A percentile compares a stretch with the other conserved stretches of the same genome.
phyloP scores from a whole-genome alignment of 2,329 filamentous ascomycete genomes.

The Paradendryphiella salina region DNA sequence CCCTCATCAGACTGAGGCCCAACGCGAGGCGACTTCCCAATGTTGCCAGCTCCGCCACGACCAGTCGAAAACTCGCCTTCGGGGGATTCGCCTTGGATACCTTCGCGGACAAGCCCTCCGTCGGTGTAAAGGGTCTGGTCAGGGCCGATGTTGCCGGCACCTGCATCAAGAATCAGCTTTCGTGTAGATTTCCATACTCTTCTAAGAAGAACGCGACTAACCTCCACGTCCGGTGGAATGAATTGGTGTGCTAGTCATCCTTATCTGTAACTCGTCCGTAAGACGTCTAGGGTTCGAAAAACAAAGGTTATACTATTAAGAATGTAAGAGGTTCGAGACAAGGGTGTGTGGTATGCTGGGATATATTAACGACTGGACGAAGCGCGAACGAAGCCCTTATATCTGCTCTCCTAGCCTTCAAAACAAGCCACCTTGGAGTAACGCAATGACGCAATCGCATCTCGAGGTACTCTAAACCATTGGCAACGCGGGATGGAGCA shows the following conservation, averaged over 20 bases:
- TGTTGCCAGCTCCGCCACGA: conserved; percentile 46
- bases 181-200: not conserved
- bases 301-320: conserved; percentile 2
- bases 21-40: conserved; percentile 43
- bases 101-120: conserved; percentile 53
- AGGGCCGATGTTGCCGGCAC: conserved; percentile 61
- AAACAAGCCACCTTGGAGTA: conserved; percentile 19
- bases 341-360: conserved; percentile 13
- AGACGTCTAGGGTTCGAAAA: conserved; percentile 14
- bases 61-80: conserved; percentile 48
- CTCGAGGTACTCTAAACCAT: conserved; percentile 14
- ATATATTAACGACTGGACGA: conserved; percentile 6
- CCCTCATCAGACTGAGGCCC: conserved; percentile 30
- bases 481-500: conserved; percentile 37
- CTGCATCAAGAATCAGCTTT: conserved; percentile 41
- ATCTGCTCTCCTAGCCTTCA: conserved; percentile 34
- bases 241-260: conserved; percentile 45
- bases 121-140: conserved; percentile 55
- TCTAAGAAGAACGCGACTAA: conserved; percentile 33
- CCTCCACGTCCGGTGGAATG: conserved; percentile 63
- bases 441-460: conserved; percentile 37
- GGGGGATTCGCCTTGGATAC: conserved; percentile 44
- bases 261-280: conserved; percentile 6
- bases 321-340: conserved; percentile 12
- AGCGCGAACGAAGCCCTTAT: conserved; percentile 32